Evolutionary conservation across 495 filamentous ascomycete genomes (phyloP).

Genomic region (Neurospora africana): DNA sequence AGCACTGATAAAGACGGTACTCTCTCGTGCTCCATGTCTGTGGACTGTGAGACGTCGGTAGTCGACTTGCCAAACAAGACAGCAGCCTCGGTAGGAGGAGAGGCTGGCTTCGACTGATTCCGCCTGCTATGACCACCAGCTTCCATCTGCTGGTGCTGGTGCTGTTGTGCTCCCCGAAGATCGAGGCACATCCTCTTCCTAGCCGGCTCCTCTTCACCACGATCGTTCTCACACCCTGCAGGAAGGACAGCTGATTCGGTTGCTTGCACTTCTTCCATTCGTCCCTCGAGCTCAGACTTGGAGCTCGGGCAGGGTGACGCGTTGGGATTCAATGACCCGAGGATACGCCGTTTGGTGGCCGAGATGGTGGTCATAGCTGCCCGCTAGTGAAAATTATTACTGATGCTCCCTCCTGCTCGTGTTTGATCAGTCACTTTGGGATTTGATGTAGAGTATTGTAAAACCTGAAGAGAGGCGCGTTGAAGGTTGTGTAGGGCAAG

Average conservation of each 20-base stretch:
- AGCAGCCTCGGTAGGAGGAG: neutral
- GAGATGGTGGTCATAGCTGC: conserved; percentile 23
- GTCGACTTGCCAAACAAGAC: neutral
- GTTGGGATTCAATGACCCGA: conserved; percentile 33
- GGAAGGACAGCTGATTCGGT: neutral
- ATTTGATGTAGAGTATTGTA: neutral
- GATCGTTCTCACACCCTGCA: neutral
- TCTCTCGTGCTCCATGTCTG: neutral
- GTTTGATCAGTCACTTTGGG: neutral
- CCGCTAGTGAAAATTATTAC: neutral
- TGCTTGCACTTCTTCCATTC: neutral
- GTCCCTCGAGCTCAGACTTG: neutral
- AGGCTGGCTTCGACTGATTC: neutral
- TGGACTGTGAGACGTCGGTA: neutral
- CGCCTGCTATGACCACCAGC: neutral
- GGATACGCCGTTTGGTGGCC: conserved; percentile 36
- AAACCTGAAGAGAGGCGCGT: neutral
- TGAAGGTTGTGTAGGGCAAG: neutral
- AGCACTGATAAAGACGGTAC: neutral
- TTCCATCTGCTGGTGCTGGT: neutral
- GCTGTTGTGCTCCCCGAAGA: neutral
- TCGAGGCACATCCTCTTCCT: conserved; percentile 6
- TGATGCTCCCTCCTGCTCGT: neutral
- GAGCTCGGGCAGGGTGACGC: conserved; percentile 11
- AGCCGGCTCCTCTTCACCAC: conserved; percentile 3